Evolutionary conservation across 169 alveolate species (phyloP).

Genomic region (Eimeria necatrix): DNA sequence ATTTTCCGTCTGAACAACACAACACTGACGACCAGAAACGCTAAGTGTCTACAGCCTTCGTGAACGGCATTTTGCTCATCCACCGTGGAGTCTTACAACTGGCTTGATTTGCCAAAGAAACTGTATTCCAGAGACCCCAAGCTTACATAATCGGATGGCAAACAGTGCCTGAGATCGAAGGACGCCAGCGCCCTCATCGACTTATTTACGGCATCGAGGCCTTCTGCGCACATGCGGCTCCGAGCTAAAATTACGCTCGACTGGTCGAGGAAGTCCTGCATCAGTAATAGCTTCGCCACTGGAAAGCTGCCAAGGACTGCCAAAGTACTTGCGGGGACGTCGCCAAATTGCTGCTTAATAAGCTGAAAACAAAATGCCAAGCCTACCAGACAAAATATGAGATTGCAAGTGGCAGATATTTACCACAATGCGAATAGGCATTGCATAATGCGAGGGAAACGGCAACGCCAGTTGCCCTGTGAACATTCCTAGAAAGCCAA

Average conservation of each 20-base stretch:
- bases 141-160: constrained; percentile 17
- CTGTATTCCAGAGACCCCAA: background rate
- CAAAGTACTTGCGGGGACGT: constrained; percentile 29
- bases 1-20: background rate
- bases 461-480: background rate
- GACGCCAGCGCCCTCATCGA: background rate
- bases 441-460: background rate
- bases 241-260: background rate
- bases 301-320: constrained; percentile 27
- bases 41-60: background rate
- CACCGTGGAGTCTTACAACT: background rate
- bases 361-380: constrained; percentile 10
- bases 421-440: background rate
- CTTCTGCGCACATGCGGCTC: constrained; percentile 32
- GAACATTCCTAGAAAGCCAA: background rate
- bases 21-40: background rate
- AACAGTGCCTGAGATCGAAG: background rate
- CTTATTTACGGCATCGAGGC: background rate
- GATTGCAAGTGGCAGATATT: background rate
- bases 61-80: too few species aligned
- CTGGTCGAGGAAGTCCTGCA: background rate
- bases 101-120: background rate
- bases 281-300: constrained; percentile 40
- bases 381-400: background rate
- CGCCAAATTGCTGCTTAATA: constrained; percentile 57